phyloP scores from a whole-genome alignment of 495 filamentous ascomycete species.

The Tuber magnatum region DNA sequence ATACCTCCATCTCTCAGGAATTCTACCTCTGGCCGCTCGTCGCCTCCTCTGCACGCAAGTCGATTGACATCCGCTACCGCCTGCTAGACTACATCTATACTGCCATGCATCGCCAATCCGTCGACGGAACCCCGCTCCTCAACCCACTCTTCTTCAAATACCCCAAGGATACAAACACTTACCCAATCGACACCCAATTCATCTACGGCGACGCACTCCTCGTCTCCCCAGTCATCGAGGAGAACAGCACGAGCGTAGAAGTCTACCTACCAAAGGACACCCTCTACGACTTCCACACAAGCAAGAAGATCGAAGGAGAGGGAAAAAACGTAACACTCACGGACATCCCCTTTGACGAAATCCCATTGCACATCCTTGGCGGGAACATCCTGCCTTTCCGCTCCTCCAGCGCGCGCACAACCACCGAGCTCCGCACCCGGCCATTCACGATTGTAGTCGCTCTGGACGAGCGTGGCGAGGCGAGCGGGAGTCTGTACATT shows the following conservation, averaged over 20 bases:
- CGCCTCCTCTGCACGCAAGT: constrained; percentile 58
- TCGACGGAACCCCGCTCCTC: constrained; percentile 60
- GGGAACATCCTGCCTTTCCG: constrained; percentile 64
- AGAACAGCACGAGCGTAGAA: constrained; percentile 56
- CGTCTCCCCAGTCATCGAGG: constrained; percentile 63
- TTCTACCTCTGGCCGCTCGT: constrained; percentile 69
- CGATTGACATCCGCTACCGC: constrained; percentile 67
- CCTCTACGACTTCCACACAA: constrained; percentile 73
- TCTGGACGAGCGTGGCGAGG: constrained; percentile 51
- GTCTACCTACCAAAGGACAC: constrained; percentile 68
- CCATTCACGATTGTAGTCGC: constrained; percentile 67
- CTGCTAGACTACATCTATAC: constrained; percentile 82
- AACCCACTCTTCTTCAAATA: constrained; percentile 67
- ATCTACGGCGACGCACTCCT: constrained; percentile 66
- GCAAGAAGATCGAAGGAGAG: constrained; percentile 51
- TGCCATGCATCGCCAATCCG: constrained; percentile 56
- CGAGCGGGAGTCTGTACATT: constrained; percentile 63
- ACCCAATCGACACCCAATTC: constrained; percentile 59
- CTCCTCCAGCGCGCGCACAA: constrained; percentile 58
- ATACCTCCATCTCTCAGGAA: constrained; percentile 56
- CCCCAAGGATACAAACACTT: constrained; percentile 58
- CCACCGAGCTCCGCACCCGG: constrained; percentile 56
- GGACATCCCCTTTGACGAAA: constrained; percentile 55
- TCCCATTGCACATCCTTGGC: constrained; percentile 66
- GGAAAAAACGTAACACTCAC: constrained; percentile 50